Evolutionary conservation across 257 asterid species (phyloP), one percentile per base, ranked within the genome.

Genomic region (Solanum ossicruentum): DNA sequence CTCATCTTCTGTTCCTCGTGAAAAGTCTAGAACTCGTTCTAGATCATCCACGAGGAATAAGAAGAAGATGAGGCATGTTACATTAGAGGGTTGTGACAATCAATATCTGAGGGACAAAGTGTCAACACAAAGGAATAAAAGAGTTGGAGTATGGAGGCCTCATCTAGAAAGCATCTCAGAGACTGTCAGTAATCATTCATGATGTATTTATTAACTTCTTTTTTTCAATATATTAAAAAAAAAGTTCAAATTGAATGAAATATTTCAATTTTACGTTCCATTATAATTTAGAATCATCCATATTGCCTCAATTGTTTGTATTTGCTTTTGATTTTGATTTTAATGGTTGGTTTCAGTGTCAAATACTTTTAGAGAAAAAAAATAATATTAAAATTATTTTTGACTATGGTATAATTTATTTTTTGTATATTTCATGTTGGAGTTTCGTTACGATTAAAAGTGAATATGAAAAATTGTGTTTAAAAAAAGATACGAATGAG

Each of bases 141-240:
- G 98, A 63, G 89, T 88, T 77, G 90, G 97, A 18, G 91, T 93
- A 1, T 96, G 99, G 99, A 88, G 97, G 70, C 99, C 99, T 12
- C 95, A 93, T 84, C 85, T 96, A 41, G 94, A 93, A 88, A 95
- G 98, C 91, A 96, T 96, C 87, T 92, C 89, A 43, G 99, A 96
- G 90, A 90, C 94, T 49, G 84, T 90, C 39, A 63, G 82, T 9
- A 97, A 93, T 43, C 49, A 51, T 82, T 87, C 90, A 69, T 91
- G 43, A 81, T 84, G 3, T 28, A 17, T n/a, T 26, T 66, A 23
- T 81, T 12, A 36, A 21, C 0, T 17, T 20, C 18, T 23, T 45
- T n/a, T 17, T 12, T 15, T 47, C 12, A 1, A 32, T 81, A 16
- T n/a, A n/a, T 36, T 11, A 11, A 20, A 11, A 21, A 45, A 73